Conservation (phyloP, 2,329 filamentous ascomycete genomes). For the Xylariaceae sp. region DNA sequence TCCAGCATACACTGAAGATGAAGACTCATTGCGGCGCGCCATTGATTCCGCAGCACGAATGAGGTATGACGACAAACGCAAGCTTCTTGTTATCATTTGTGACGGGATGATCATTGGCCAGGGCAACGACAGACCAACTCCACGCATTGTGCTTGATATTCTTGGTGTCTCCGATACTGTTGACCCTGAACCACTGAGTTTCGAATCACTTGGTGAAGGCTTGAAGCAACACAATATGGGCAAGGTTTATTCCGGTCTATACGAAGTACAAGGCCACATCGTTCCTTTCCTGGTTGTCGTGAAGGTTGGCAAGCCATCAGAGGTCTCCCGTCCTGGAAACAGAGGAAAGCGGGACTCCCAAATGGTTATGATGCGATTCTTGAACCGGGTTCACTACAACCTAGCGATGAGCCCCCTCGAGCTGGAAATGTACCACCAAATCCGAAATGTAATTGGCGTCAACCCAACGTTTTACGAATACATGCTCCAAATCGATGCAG, state of each 20-base stretch:
- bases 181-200: slow-evolving; percentile 92
- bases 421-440: slow-evolving; percentile 97
- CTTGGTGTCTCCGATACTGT: slow-evolving; percentile 89
- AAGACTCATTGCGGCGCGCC: slow-evolving; percentile 92
- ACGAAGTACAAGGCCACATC: slow-evolving; percentile 96
- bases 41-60: slow-evolving; percentile 95
- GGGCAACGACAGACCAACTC: slow-evolving; percentile 93
- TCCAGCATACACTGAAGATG: slow-evolving; percentile 96
- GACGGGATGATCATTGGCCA: slow-evolving; percentile 99
- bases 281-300: slow-evolving; percentile 96
- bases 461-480: slow-evolving; percentile 99
- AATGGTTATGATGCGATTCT: slow-evolving; percentile 97
- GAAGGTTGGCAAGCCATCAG: slow-evolving; percentile 96
- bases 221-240: slow-evolving; percentile 99
- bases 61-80: slow-evolving; percentile 97
- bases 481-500: slow-evolving; percentile 92
- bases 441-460: slow-evolving; percentile 96
- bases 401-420: slow-evolving; percentile 93
- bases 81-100: slow-evolving; percentile 86
- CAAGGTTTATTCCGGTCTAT: slow-evolving; percentile 95
- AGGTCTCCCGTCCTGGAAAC: slow-evolving; percentile 91
- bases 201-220: slow-evolving; percentile 92
- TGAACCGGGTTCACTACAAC: slow-evolving; percentile 98
- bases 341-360: slow-evolving; percentile 99
- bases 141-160: slow-evolving; percentile 94